Base-by-base conservation (phyloP, 1,284 basidiomycete genomes). In the Cryptococcus jaspeensis region DNA sequence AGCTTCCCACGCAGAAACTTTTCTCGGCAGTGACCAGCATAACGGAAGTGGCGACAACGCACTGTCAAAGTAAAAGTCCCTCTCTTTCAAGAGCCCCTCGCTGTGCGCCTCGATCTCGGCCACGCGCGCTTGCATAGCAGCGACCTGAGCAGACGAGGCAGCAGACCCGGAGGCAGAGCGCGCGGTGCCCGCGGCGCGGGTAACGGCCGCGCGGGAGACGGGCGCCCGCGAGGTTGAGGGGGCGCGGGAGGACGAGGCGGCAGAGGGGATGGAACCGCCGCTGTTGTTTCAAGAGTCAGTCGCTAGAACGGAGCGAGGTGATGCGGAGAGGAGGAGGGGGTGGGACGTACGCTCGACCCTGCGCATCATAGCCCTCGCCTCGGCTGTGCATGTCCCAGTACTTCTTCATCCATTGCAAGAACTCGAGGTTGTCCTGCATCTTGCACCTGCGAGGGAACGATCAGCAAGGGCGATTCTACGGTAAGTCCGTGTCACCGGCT, bases 371-470 rank as follows among this genome's bases (percentile, higher is more conserved):
- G 7, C 82, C 83, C 54, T 90, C 87, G 0, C 94, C 95, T 4
- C 87, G 85, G 73, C 87, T 94, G 81, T 96, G 91, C 45, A 84
- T 79, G 72, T 98, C 93, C 95, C 96, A 99, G 79, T 88, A 97
- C 53, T 89, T 88, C 74, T 94, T 94, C 71, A 92, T 83, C 95
- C 95, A 99, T 78, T 99, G 95, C 55, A 95, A 76, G 79, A 99
- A 99, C 76, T 99, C 96, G 66, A 99, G 87, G 78, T 99, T 99
- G 79, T 99, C 96, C 87, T 98, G 96, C 95, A 99, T 99, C 82
- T 98, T 98, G 83, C 95, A 99, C 56, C 72, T 74, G 38, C 6
- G 28, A 11, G 11, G 16, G 25, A 8, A 43, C 18, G 20, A 15
- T 43, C 25, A 50, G 50, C 38, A 23, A 16, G n/a, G 38, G 15